Evolutionary conservation across 768 basidiomycete genomes (phyloP), one percentile per base, ranked within the genome.

Genomic region (Pulveroboletus sp.): DNA sequence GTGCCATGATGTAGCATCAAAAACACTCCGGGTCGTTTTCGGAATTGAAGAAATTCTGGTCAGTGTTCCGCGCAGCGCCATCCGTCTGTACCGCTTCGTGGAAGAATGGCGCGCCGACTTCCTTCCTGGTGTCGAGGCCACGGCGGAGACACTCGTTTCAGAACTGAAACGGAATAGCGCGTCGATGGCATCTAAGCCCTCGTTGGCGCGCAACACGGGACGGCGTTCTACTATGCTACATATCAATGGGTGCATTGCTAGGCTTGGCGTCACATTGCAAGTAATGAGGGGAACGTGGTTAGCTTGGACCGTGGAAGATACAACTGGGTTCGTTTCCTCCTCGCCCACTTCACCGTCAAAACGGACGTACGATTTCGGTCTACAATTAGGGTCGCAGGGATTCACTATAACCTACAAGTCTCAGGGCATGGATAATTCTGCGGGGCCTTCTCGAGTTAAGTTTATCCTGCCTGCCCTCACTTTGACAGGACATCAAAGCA

Each of bases 271-370:
- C 8, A 79, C 80, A 4, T 75, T 93, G 6, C 89, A 91, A 58
- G 82, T 92, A 36, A 89, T 92, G 85, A 87, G 84, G 53, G 89
- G 88, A 17, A 92, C 89, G 1, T 93, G 89, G 89, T 67, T 92
- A 30, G 83, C 86, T 8, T 90, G 84, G 86, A 78, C 83, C 49
- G 68, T 82, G 18, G 71, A 77, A 48, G 70, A 81, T 44, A 75
- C 72, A 0, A 66, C 80, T 8, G 67, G 65, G 2, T 82, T 81
- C 57, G 36, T 77, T 27, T 72, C 76, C 38, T 76, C 73, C 24
- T 65, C 73, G 1, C 64, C 64, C 14, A 47, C 61, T 27, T 61
- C 62, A 15, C 54, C 60, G 30, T 66, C 70, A 8, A 71, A 67
- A 38, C 53, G 63, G 40, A 62, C 60, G 8, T 70, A 73, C 47